These are phyloP conservation scores for Pythium aquatile DNA, from an alignment of 352 stramenopile species.

Conservation along the genomic window DNA sequence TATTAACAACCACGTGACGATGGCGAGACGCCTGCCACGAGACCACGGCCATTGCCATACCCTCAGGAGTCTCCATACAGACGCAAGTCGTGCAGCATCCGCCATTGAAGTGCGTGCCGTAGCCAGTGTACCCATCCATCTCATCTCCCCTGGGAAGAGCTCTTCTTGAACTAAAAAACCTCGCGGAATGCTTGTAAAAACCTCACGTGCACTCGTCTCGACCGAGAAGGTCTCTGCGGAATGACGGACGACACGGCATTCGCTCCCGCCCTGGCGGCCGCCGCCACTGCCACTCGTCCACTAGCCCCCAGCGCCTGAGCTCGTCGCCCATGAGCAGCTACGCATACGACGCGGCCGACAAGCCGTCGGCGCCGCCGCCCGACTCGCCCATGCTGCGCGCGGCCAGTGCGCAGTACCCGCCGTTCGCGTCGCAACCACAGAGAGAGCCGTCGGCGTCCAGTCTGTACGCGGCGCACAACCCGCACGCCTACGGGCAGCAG, in stretches of 20 bases:
- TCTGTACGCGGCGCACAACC: not conserved
- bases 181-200: not conserved
- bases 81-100: no score
- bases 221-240: not conserved
- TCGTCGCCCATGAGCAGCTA: not conserved
- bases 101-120: no score
- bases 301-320: not conserved
- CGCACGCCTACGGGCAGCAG: not conserved
- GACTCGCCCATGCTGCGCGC: constrained; percentile 12
- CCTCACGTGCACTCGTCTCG: not conserved
- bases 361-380: constrained; percentile 19
- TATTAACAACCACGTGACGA: no score
- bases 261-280: not conserved
- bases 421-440: not conserved
- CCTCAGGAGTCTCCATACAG: no score
- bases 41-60: no score
- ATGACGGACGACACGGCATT: constrained; percentile 1
- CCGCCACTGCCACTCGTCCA: not conserved
- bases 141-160: not conserved
- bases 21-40: no score
- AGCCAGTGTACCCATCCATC: constrained; percentile 6
- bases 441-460: constrained; percentile 6
- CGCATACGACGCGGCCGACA: constrained; percentile 12
- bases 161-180: not conserved
- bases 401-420: constrained; percentile 1